Conservation (phyloP, 768 basidiomycete species). For the Brasilioporus rufonigricans region DNA sequence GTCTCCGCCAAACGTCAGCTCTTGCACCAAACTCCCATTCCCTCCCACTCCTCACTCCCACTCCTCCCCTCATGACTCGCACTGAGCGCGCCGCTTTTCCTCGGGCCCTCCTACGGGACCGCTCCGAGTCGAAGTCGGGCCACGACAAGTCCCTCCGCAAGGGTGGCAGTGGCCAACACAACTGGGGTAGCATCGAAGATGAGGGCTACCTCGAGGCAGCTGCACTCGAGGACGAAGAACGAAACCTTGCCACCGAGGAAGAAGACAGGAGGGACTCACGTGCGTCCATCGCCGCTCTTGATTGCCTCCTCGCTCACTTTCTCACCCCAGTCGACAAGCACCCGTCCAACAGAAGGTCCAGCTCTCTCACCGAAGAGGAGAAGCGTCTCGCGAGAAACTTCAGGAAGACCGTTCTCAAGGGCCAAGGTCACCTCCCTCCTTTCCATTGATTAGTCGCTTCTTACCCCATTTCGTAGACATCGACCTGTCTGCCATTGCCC, state of each 20-base stretch:
- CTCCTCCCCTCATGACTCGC: conserved; percentile 61
- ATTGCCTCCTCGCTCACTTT: conserved; percentile 7
- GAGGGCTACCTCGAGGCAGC: conserved; percentile 60
- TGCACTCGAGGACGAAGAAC: conserved; percentile 56
- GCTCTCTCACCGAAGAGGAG: conserved; percentile 60
- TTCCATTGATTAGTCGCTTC: neutral
- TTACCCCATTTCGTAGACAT: conserved; percentile 26
- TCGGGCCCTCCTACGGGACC: conserved; percentile 71
- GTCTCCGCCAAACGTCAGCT: neutral
- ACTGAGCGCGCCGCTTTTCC: conserved; percentile 72
- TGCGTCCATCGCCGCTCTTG: conserved; percentile 5
- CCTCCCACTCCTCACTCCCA: neutral
- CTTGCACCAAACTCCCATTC: neutral
- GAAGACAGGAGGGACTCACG: conserved; percentile 19
- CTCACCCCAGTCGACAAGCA: conserved; percentile 20
- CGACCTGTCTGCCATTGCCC: conserved; percentile 78
- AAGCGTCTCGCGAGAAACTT: conserved; percentile 60
- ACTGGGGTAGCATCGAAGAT: conserved; percentile 76
- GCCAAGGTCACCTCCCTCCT: conserved; percentile 38
- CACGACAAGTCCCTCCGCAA: conserved; percentile 71
- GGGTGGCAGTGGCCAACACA: conserved; percentile 76
- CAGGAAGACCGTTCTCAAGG: conserved; percentile 72
- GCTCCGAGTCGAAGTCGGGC: conserved; percentile 76
- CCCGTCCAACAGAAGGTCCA: conserved; percentile 39
- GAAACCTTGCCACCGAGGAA: conserved; percentile 38